Evolutionary conservation across 2,329 filamentous ascomycete species (phyloP), one percentile per base, ranked within the genome.

Genomic region (Sclerotinia spermophila): DNA sequence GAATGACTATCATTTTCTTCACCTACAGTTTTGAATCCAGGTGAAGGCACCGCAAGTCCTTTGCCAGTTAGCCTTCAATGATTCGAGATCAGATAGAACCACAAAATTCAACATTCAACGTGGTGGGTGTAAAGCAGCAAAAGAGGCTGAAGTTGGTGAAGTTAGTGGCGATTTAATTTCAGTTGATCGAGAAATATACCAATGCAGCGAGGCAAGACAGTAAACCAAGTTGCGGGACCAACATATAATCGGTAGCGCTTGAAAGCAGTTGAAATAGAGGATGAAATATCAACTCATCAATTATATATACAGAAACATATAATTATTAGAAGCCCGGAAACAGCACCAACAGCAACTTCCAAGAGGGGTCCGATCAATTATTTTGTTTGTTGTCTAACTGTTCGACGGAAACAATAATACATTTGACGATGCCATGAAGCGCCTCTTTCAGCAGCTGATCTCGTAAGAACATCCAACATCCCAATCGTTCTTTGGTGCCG

Each of bases 1-100:
- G 35, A 38, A 40, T 35, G 56, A 27, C 21, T n/a, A 17, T 59
- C 33, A 81, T 33, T 66, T 53, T 55, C 62, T 35, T 55, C 62
- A 24, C 62, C 62, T 13, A 66, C 40, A 24, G 6, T 55, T 40
- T 55, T 51, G 45, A 66, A 21, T 21, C 45, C 48, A 21, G 62
- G 62, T 38, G 62, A 33, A 38, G 62, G 45, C 21, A 48, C 62
- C 6, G 42, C 42, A 51, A 66, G 33, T 42, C 62, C 62, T 55
- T 53, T 5, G 24, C 24, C n/a, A 62, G 38, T 45, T 33, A 45
- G 59, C 17, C 21, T n/a, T n/a, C 21, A 38, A 59, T 40, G n/a
- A 5, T 8, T 27, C 21, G 11, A 8, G 21, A 27, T 40, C 15
- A 35, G 19, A 11, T 11, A 21, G 7, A 21, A n/a, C 1, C 15